Evolutionary conservation across 208 protist genomes (phyloP).

Genomic region (Acanthamoeba sp.): DNA sequence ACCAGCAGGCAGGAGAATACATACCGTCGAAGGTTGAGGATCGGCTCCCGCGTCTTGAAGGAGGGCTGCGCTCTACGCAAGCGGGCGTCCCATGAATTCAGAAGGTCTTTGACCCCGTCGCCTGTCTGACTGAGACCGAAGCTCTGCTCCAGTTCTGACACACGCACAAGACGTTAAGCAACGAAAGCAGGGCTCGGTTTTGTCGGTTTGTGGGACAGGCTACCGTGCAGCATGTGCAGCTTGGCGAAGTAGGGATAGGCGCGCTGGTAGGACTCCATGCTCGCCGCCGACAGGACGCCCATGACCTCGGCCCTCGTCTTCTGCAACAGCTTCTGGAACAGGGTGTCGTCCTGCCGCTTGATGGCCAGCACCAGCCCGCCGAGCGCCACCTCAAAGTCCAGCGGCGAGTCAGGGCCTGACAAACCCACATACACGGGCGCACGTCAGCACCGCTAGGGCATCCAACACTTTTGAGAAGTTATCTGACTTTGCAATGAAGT

Average conservation of each 20-base stretch:
- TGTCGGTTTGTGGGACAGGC: no score
- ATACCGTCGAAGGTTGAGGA: conserved; percentile 80
- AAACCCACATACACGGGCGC: no score
- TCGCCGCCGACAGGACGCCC: conserved; percentile 83
- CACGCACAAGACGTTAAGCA: not conserved
- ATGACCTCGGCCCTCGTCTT: conserved; percentile 73
- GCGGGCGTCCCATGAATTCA: conserved; percentile 76
- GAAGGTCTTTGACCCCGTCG: not conserved
- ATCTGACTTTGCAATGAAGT: no score
- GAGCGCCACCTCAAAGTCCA: conserved; percentile 80
- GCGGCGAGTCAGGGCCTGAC: not conserved
- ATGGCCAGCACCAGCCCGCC: conserved; percentile 70
- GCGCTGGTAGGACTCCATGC: conserved; percentile 87
- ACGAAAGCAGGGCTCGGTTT: not conserved
- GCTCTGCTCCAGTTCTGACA: conserved; percentile 38
- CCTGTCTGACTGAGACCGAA: not conserved
- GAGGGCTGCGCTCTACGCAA: conserved; percentile 80
- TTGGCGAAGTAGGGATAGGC: conserved; percentile 88
- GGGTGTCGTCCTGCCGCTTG: conserved; percentile 20
- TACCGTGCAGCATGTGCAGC: conserved; percentile 90
- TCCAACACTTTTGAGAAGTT: no score
- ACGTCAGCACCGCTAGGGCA: not conserved
- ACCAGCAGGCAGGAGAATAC: no score
- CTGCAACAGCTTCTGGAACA: conserved; percentile 68
- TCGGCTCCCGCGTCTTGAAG: conserved; percentile 79